Percentiles rank a stretch among this genome's conserved stretches.
Conservation (phyloP, 1,139 yeast genomes). For the Kodamaea alishanica region DNA sequence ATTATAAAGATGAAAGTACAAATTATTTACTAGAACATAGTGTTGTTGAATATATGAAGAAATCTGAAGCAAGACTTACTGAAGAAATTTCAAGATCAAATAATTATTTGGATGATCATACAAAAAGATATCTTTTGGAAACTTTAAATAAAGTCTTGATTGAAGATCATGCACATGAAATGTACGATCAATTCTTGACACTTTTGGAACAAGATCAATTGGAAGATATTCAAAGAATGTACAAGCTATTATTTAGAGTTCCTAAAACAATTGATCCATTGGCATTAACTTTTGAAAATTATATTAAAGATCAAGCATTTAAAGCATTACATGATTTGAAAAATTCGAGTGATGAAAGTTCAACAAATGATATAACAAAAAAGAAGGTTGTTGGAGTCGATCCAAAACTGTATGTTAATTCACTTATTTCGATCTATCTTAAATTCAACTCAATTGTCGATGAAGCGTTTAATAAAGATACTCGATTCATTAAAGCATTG, state of each 20-base stretch:
- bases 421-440: conserved; percentile 66
- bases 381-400: too few species aligned
- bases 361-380: too few species aligned
- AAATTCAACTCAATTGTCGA: conserved; percentile 66
- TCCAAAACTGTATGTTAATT: conserved; percentile 77
- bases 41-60: conserved; percentile 86
- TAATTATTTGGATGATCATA: conserved; percentile 80
- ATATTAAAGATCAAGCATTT: conserved; percentile 71
- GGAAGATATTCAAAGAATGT: conserved; percentile 77
- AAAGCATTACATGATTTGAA: conserved; percentile 66
- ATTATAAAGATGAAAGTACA: conserved; percentile 68
- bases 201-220: conserved; percentile 75
- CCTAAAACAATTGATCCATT: conserved; percentile 74
- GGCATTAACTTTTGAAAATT: conserved; percentile 67
- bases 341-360: conserved; percentile 42
- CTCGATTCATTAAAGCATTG: conserved; percentile 79
- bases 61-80: conserved; percentile 74
- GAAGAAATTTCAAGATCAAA: conserved; percentile 81
- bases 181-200: conserved; percentile 72
- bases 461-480: conserved; percentile 68
- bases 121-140: conserved; percentile 72
- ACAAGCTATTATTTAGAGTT: conserved; percentile 68
- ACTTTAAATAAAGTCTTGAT: conserved; percentile 75
- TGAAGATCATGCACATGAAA: conserved; percentile 69
- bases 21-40: conserved; percentile 67